Evolutionary conservation across 2,329 filamentous ascomycete genomes (phyloP), one percentile per base, ranked within the genome.

Genomic region (Calycina herbarum): DNA sequence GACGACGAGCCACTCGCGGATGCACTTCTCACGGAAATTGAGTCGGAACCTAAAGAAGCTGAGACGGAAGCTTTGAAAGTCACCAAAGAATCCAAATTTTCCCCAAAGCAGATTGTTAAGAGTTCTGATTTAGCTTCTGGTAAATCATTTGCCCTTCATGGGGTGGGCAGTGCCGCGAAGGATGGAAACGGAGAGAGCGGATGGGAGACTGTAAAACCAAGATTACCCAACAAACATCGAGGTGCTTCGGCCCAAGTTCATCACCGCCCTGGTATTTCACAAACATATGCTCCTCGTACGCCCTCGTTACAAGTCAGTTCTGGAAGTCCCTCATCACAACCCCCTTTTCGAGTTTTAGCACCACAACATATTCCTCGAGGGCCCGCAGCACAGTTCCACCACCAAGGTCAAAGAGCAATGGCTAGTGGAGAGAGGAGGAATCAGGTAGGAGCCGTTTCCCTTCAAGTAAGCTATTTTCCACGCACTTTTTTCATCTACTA

Each of bases 201-300:
- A 61, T 61, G 59, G 59, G 17, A 61, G 42, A 61, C 59, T 17
- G 59, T 61, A 31, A 33, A 51, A 27, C 29, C 59, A 33, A 61
- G 29, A 61, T 33, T 42, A n/a, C n/a, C 17, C 3, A 27, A 61
- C 17, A 48, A 45, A 20, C 27, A 13, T 51, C 40, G 42, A 51
- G 40, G 4, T 24, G 8, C 48, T 54, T 11, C 48, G 10, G 20
- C 20, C 4, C 10, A 54, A 54, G 8, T 54, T 5, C 20, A 54
- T 13, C 10, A 54, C 13, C 48, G 48, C 48, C 24, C 48, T 27
- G 20, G n/a, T 54, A 54, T 13, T 54, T 54, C 20, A 10, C n/a
- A 24, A 24, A 13, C 20, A 13, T 54, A 54, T 54, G 7, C 48
- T 54, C 20, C 48, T 54, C 48, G 48, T 27, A 54, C 20, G 20